Evolutionary conservation across 306 rosid genomes (phyloP).

Genomic region (Citrullus mucosospermus): DNA sequence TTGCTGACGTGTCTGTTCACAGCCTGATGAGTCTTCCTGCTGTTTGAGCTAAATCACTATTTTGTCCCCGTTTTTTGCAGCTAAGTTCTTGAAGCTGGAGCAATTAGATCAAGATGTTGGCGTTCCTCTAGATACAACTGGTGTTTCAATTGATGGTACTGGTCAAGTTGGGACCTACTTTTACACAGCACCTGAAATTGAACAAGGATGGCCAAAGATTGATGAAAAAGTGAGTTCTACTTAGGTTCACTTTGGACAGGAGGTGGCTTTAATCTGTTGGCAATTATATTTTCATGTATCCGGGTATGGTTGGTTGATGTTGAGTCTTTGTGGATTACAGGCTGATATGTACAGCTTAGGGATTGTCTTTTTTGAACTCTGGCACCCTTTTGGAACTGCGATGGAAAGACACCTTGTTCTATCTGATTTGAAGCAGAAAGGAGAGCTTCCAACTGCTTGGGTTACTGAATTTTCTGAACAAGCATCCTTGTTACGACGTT

Average conservation of each 20-base stretch:
- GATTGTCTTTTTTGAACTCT: constrained; percentile 87
- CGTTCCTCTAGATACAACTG: constrained; percentile 51
- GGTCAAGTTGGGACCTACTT: constrained; percentile 96
- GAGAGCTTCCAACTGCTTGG: constrained; percentile 66
- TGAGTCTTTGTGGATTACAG: constrained; percentile 37
- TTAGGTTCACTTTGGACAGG: neutral
- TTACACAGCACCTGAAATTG: constrained; percentile 98
- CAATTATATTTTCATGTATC: neutral
- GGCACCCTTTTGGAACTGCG: constrained; percentile 94
- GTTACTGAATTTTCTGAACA: constrained; percentile 75
- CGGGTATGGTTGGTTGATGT: constrained; percentile 14
- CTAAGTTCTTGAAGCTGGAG: constrained; percentile 94
- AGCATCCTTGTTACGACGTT: constrained; percentile 42
- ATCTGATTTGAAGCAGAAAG: constrained; percentile 71
- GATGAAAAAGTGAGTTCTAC: constrained; percentile 73
- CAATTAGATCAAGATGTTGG: constrained; percentile 77
- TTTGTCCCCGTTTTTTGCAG: constrained; percentile 29
- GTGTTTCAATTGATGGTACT: constrained; percentile 82
- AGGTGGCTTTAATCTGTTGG: neutral
- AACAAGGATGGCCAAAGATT: constrained; percentile 97
- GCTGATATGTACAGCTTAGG: constrained; percentile 99
- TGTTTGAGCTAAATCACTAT: neutral
- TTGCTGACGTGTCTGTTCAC: neutral
- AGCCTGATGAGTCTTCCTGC: neutral
- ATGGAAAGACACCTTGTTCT: constrained; percentile 81